These are phyloP conservation scores for Schrenkiella parvula DNA, from an alignment of 345 rosid genomes.

Conservation along the genomic window DNA sequence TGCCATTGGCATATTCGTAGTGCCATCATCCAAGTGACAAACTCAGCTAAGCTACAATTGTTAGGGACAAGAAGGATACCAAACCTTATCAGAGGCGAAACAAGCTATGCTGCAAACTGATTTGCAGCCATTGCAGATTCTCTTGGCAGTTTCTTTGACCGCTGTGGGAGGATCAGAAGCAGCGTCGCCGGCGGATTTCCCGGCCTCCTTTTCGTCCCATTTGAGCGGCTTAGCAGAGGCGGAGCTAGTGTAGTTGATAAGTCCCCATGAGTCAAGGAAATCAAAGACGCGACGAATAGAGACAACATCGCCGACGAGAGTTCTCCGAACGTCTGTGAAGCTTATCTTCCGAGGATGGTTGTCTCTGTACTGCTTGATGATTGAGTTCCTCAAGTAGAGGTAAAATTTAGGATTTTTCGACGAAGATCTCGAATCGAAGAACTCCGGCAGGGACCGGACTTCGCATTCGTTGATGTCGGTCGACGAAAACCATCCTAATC, in stretches of 20 bases:
- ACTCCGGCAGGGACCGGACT: conserved; percentile 65
- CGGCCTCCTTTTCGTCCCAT: conserved; percentile 85
- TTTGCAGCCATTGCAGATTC: conserved; percentile 80
- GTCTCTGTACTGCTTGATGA: conserved; percentile 55
- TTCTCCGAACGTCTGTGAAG: conserved; percentile 79
- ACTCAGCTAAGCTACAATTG: background rate
- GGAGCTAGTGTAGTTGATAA: conserved; percentile 61
- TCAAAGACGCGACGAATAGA: conserved; percentile 91
- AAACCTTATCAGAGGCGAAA: conserved; percentile 82
- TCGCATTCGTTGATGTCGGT: conserved; percentile 64
- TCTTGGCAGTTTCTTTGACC: conserved; percentile 46
- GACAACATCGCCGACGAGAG: conserved; percentile 77
- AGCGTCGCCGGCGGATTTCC: conserved; percentile 39
- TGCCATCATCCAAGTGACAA: background rate
- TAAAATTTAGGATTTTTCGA: conserved; percentile 63
- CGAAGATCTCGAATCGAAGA: conserved; percentile 63
- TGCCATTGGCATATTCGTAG: background rate
- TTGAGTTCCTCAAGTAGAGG: conserved; percentile 66
- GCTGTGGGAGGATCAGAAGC: conserved; percentile 31
- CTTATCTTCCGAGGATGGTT: conserved; percentile 65
- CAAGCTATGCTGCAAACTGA: conserved; percentile 80
- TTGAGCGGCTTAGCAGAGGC: conserved; percentile 57
- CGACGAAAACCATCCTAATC: conserved; percentile 83
- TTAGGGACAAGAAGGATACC: background rate
- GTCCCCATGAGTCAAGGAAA: conserved; percentile 87